A percentile compares a stretch with the other conserved stretches of the same genome.
Conservation (phyloP, 2,329 filamentous ascomycete genomes). For the Akanthomyces muscarius region DNA sequence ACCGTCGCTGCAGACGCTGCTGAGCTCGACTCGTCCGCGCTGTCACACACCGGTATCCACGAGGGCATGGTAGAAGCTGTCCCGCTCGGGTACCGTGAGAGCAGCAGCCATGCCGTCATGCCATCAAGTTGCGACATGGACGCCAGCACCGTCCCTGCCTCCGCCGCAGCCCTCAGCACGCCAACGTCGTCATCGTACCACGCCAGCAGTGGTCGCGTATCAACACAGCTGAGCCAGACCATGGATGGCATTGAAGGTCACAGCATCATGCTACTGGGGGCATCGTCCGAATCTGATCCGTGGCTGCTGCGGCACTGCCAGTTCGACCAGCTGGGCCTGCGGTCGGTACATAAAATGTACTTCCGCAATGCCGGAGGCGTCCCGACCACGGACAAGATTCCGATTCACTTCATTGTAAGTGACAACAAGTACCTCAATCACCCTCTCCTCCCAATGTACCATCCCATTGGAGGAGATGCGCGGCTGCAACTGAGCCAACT, state of each 20-base stretch:
- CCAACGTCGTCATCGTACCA: constrained; percentile 6
- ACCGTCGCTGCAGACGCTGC: background rate
- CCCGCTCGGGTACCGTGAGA: background rate
- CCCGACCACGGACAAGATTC: constrained; percentile 31
- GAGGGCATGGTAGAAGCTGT: background rate
- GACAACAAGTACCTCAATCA: constrained; percentile 15
- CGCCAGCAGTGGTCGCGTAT: background rate
- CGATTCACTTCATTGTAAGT: constrained; percentile 27
- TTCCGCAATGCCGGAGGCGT: constrained; percentile 36
- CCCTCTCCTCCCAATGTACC: background rate
- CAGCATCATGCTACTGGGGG: constrained; percentile 29
- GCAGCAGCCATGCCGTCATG: background rate
- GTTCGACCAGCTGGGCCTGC: constrained; percentile 34
- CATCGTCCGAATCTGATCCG: constrained; percentile 32
- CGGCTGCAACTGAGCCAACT: constrained; percentile 10
- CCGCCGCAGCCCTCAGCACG: constrained; percentile 6
- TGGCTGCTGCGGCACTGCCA: constrained; percentile 34
- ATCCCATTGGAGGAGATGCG: background rate
- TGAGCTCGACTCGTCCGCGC: background rate
- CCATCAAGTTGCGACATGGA: background rate
- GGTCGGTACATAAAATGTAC: constrained; percentile 32
- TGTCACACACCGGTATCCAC: background rate
- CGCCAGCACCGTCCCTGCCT: background rate
- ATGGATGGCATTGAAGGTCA: constrained; percentile 30
- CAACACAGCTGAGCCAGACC: constrained; percentile 20